phyloP scores from a whole-genome alignment of 495 filamentous ascomycete species.

The Penicillium riverlandense region DNA sequence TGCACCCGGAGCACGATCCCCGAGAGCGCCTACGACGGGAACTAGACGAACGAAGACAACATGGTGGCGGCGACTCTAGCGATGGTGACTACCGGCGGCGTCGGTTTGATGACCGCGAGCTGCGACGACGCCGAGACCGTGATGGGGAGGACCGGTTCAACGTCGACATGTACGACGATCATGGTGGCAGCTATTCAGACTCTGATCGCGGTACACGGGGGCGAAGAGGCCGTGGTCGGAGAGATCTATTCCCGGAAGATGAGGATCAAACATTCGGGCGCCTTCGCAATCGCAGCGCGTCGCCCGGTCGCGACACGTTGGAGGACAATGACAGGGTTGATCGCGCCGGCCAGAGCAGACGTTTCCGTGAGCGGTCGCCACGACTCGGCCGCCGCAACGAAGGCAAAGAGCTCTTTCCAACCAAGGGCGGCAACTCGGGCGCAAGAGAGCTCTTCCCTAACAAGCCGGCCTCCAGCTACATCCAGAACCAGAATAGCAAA shows the following conservation, averaged over 20 bases:
- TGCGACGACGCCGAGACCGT: slow-evolving; percentile 44
- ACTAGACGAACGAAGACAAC: slow-evolving; percentile 38
- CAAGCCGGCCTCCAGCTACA: slow-evolving; percentile 35
- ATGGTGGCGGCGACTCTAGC: slow-evolving; percentile 42
- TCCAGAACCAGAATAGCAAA: slow-evolving; percentile 58
- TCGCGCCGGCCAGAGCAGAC: slow-evolving; percentile 21
- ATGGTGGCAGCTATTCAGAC: slow-evolving; percentile 24
- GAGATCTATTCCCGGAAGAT: slow-evolving; percentile 48
- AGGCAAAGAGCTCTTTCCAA: slow-evolving; percentile 42
- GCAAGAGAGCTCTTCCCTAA: slow-evolving; percentile 43
- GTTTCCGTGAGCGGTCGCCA: slow-evolving; percentile 39
- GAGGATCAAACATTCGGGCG: slow-evolving; percentile 27
- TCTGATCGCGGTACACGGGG: slow-evolving; percentile 20
- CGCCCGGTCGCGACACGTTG: slow-evolving; percentile 56
- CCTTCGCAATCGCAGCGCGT: slow-evolving; percentile 62
- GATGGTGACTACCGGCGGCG: slow-evolving; percentile 54
- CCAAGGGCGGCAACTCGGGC: slow-evolving; percentile 11
- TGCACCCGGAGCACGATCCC: slow-evolving; percentile 83
- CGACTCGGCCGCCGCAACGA: slow-evolving; percentile 23
- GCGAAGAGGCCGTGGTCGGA: slow-evolving; percentile 18
- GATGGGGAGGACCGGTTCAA: slow-evolving; percentile 51
- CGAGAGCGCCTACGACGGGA: slow-evolving; percentile 57
- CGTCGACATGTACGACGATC: slow-evolving; percentile 74
- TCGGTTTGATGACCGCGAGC: slow-evolving; percentile 50
- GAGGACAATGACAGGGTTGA: slow-evolving; percentile 48